Conservation (phyloP, 2,329 filamentous ascomycete species). For the Arthrobotrys musiformis region DNA sequence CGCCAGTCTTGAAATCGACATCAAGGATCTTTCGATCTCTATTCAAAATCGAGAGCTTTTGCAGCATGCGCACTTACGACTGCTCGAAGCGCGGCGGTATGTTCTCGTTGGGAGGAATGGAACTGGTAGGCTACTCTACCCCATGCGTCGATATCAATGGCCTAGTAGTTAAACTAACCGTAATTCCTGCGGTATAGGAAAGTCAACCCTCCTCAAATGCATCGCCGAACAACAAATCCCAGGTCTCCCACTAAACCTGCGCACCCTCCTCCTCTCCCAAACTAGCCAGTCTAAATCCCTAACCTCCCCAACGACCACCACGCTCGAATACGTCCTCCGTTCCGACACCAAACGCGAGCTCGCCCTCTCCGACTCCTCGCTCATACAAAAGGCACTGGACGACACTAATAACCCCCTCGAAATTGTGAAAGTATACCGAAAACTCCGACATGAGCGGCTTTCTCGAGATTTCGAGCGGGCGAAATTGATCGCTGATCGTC, state of each 20-base stretch:
- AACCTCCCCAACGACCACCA: slow-evolving; percentile 63
- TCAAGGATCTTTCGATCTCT: slow-evolving; percentile 78
- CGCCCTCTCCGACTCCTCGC: slow-evolving; percentile 60
- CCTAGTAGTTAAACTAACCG: not conserved
- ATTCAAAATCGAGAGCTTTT: slow-evolving; percentile 73
- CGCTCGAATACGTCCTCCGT: slow-evolving; percentile 74
- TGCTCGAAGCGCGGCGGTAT: slow-evolving; percentile 80
- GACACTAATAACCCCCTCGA: slow-evolving; percentile 68
- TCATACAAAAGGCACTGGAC: slow-evolving; percentile 72
- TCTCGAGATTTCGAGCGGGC: slow-evolving; percentile 74
- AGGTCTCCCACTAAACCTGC: slow-evolving; percentile 74
- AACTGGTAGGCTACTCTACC: slow-evolving; percentile 72
- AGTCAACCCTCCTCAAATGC: slow-evolving; percentile 73
- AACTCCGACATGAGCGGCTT: slow-evolving; percentile 72
- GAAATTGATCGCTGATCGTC: slow-evolving; percentile 77
- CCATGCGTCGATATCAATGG: not conserved
- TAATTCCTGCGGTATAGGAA: slow-evolving; percentile 20
- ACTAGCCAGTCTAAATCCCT: slow-evolving; percentile 66
- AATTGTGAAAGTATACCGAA: slow-evolving; percentile 71
- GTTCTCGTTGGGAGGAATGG: slow-evolving; percentile 83
- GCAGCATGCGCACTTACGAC: slow-evolving; percentile 73
- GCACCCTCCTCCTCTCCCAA: slow-evolving; percentile 77
- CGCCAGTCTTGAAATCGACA: slow-evolving; percentile 68
- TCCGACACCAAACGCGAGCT: slow-evolving; percentile 64
- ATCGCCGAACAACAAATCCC: slow-evolving; percentile 82